Percentiles rank a stretch among this genome's conserved stretches.
Conservation (phyloP, 176 grass and related monocot species). For the Phoenix roebelenii region DNA sequence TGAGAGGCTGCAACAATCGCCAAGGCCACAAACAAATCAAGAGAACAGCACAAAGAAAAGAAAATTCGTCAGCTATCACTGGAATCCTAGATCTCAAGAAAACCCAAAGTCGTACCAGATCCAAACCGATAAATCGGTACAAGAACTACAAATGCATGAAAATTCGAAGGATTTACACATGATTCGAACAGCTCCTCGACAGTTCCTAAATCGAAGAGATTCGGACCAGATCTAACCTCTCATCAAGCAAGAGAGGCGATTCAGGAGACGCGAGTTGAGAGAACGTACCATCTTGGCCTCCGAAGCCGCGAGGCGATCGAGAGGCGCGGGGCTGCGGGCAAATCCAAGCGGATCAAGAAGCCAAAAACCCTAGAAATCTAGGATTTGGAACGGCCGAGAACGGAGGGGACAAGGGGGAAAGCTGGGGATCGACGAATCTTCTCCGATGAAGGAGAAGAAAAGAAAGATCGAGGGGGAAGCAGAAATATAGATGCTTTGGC, state of each 20-base stretch:
- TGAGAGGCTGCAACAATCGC: conserved; percentile 64
- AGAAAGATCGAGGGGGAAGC: too few species aligned
- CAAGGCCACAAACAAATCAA: conserved; percentile 24
- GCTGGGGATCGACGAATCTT: too few species aligned
- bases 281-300: conserved; percentile 29
- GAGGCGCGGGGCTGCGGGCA: conserved; percentile 7
- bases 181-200: too few species aligned
- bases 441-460: too few species aligned
- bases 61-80: conserved; percentile 9
- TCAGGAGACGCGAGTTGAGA: conserved; percentile 3
- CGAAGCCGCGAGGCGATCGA: background rate
- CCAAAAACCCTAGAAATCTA: conserved; percentile 8
- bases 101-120: background rate
- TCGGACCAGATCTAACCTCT: background rate
- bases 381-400: background rate
- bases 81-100: conserved; percentile 58
- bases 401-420: background rate
- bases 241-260: background rate
- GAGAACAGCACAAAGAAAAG: conserved; percentile 17
- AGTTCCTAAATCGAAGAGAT: background rate
- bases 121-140: background rate
- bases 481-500: too few species aligned
- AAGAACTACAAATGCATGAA: conserved; percentile 1
- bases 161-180: conserved; percentile 1
- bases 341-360: conserved; percentile 1